Percentiles rank a stretch among this genome's conserved stretches.
Conservation (phyloP, 805 yeast genomes). For the Candida broadrunensis region DNA sequence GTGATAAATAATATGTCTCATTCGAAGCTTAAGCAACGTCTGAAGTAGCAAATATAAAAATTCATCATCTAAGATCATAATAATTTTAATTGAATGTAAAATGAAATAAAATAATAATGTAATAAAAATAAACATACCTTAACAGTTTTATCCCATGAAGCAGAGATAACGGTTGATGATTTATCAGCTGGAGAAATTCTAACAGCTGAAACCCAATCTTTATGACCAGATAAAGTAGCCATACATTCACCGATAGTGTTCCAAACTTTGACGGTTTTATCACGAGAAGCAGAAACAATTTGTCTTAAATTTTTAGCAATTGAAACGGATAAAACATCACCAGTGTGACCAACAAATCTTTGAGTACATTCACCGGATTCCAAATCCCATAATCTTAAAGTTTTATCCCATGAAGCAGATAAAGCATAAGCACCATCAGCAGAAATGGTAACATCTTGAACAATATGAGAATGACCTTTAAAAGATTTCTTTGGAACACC, state of each 20-base stretch:
- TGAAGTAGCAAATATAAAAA: conserved; percentile 98
- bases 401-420: conserved; percentile 99
- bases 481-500: conserved; percentile 98
- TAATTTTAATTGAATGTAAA: conserved; percentile 3
- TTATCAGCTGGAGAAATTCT: conserved; percentile 89
- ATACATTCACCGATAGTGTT: conserved; percentile 97
- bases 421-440: conserved; percentile 97
- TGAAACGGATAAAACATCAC: conserved; percentile 96
- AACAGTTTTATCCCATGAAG: conserved; percentile 98
- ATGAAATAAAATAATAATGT: conserved; percentile 1
- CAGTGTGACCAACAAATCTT: conserved; percentile 97
- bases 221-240: conserved; percentile 91
- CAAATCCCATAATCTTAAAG: conserved; percentile 98
- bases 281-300: conserved; percentile 98
- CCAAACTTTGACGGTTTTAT: conserved; percentile 99
- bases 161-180: conserved; percentile 83
- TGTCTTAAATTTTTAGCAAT: conserved; percentile 95
- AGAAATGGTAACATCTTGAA: conserved; percentile 95
- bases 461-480: conserved; percentile 99
- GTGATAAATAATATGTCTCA: conserved; percentile 94
- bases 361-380: conserved; percentile 88
- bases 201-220: conserved; percentile 98
- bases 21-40: conserved; percentile 72
- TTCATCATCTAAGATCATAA: conserved; percentile 60
- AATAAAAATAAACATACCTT: conserved; percentile 71